Conservation (phyloP, 2,329 filamentous ascomycete species). For the Pyricularia grisea region DNA sequence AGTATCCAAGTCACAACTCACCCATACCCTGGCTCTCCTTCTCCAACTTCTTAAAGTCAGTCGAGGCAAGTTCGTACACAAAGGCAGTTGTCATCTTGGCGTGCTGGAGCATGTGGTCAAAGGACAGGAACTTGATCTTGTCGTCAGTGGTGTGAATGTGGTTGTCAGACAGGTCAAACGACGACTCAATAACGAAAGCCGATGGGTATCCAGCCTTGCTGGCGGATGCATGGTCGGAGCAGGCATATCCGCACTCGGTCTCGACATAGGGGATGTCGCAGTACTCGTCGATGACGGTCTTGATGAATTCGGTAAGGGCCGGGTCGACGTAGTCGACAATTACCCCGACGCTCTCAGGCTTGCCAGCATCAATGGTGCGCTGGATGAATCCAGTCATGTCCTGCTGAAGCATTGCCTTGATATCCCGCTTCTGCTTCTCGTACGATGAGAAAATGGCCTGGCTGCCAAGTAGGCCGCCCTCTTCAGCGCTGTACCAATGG, state of each 20-base stretch:
- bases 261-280: constrained; percentile 59
- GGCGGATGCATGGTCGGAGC: constrained; percentile 61
- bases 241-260: constrained; percentile 45
- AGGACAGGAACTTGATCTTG: constrained; percentile 58
- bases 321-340: constrained; percentile 87
- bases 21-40: constrained; percentile 11
- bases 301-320: constrained; percentile 80
- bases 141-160: constrained; percentile 69
- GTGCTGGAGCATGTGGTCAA: constrained; percentile 58
- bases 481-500: constrained; percentile 91
- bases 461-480: constrained; percentile 77
- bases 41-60: constrained; percentile 22
- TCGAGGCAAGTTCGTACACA: constrained; percentile 34
- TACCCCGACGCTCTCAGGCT: constrained; percentile 79
- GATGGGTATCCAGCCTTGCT: constrained; percentile 57
- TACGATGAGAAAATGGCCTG: constrained; percentile 85
- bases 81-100: constrained; percentile 39
- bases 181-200: constrained; percentile 54
- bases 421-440: constrained; percentile 58
- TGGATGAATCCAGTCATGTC: constrained; percentile 93
- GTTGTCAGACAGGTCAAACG: constrained; percentile 51
- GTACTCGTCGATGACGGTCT: constrained; percentile 76
- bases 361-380: constrained; percentile 71
- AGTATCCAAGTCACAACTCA: constrained; percentile 11
- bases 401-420: constrained; percentile 97